Base-by-base conservation (phyloP, 139 green algal genomes). In the Auxenochlorella pyrenoidosa region DNA sequence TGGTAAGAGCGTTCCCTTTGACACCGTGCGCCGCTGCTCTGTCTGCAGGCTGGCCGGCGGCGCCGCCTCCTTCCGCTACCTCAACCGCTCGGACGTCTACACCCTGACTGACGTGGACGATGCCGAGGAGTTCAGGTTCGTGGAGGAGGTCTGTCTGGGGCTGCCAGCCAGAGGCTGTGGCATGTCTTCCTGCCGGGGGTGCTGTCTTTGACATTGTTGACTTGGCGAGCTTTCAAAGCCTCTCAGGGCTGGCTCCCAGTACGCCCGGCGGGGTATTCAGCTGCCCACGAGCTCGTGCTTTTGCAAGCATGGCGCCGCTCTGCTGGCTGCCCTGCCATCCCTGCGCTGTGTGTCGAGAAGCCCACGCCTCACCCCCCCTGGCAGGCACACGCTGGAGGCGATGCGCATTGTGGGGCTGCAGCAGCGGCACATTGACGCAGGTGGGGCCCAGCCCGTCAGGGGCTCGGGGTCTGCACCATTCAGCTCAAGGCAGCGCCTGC, bases 71-170 rank as follows among this genome's bases (percentile, higher is more conserved):
- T 98, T 97, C 75, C 65, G 82, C 0, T 98, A 94, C 90, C 91
- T 98, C 32, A 36, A 79, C 30, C 70, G 91, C 66, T 92, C 85
- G 24, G 90, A 86, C 19, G 85, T 75, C 16, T 92, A 86, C 78
- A 70, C 38, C 8, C 71, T 99, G 60, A 86, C 94, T 0, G 94
- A 95, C n/a, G 92, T 96, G 75, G 94, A 98, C 80, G 95, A 98
- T 82, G 94, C 92, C 0, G 91, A 93, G 32, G 93, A 93, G 38
- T 96, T 97, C 87, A 41, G 83, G 83, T 82, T 36, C 21, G 28
- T 2, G 5, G 30, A 51, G 0, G 32, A 54, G 8, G 10, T 54
- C 47, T 54, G 47, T 10, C 34, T 58, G 72, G 5, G 13, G 72
- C 21, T 1, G 22, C 21, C 72, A 34, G 21, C 72, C 58, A 30